Evolutionary conservation across 768 basidiomycete species (phyloP).

Genomic region (Termitomyces sp.): DNA sequence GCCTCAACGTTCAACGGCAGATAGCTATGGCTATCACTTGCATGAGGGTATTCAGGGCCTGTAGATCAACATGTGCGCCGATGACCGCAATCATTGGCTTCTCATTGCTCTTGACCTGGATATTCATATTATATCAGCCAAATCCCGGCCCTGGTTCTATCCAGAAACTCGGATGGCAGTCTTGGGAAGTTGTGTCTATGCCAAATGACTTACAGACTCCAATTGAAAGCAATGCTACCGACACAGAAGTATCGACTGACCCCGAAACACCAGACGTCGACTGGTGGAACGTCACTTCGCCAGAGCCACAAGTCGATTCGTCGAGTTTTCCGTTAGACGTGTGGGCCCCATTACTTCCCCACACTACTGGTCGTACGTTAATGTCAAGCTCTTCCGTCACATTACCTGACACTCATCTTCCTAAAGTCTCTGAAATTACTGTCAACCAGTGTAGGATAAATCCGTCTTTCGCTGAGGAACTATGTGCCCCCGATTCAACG

Average conservation of each 20-base stretch:
- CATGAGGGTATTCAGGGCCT: slow-evolving; percentile 41
- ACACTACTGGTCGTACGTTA: slow-evolving; percentile 68
- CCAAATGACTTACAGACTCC: slow-evolving; percentile 9
- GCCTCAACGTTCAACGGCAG: slow-evolving; percentile 7
- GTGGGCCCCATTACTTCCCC: slow-evolving; percentile 73
- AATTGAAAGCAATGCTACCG: slow-evolving; percentile 10
- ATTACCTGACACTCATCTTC: slow-evolving; percentile 1
- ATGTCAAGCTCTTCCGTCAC: neutral
- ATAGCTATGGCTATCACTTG: slow-evolving; percentile 33
- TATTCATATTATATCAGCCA: slow-evolving; percentile 81
- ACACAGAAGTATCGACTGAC: slow-evolving; percentile 7
- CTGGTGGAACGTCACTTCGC: slow-evolving; percentile 62
- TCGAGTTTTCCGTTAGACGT: slow-evolving; percentile 73
- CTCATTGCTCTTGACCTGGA: slow-evolving; percentile 64
- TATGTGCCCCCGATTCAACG: slow-evolving; percentile 68
- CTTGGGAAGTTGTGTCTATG: slow-evolving; percentile 65
- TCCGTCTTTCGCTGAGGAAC: slow-evolving; percentile 45
- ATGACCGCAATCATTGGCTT: slow-evolving; percentile 59
- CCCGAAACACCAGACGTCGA: slow-evolving; percentile 33
- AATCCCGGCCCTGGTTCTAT: slow-evolving; percentile 61
- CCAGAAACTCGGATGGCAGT: slow-evolving; percentile 84
- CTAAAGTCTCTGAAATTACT: slow-evolving; percentile 74
- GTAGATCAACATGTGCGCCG: slow-evolving; percentile 53
- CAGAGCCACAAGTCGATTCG: slow-evolving; percentile 40
- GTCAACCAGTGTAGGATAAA: slow-evolving; percentile 63